Evolutionary conservation across 495 filamentous ascomycete genomes (phyloP).

Genomic region (Penicillium bialowiezense): DNA sequence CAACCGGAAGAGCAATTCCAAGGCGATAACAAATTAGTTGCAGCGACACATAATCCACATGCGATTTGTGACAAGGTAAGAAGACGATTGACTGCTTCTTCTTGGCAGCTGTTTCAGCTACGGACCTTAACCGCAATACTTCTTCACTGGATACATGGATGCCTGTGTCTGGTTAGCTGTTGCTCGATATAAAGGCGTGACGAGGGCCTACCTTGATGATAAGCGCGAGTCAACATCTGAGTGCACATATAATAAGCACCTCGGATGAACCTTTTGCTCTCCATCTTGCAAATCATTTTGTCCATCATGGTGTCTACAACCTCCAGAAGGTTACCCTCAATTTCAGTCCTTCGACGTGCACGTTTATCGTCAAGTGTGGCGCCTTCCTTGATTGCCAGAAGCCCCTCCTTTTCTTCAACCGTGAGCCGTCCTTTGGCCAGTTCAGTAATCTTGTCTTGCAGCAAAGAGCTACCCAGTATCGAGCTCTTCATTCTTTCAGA

Average conservation of each 20-base stretch:
- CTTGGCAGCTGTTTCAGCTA: conserved; percentile 75
- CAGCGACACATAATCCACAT: conserved; percentile 92
- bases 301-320: conserved; percentile 83
- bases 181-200: neutral
- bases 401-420: conserved; percentile 73
- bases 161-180: conserved; percentile 35
- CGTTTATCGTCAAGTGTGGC: conserved; percentile 45
- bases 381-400: conserved; percentile 51
- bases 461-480: conserved; percentile 70
- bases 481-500: conserved; percentile 79
- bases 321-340: conserved; percentile 64
- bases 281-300: conserved; percentile 98
- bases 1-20: conserved; percentile 83
- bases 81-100: conserved; percentile 97
- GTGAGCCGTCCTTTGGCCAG: conserved; percentile 69
- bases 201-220: conserved; percentile 71
- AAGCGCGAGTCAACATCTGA: conserved; percentile 85
- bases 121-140: conserved; percentile 72
- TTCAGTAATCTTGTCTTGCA: conserved; percentile 71
- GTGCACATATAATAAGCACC: conserved; percentile 86
- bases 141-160: conserved; percentile 96
- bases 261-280: conserved; percentile 89
- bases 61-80: conserved; percentile 87
- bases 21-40: conserved; percentile 94
- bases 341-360: conserved; percentile 54